Evolutionary conservation across 495 filamentous ascomycete species (phyloP).

Genomic region (Trichoderma virens): DNA sequence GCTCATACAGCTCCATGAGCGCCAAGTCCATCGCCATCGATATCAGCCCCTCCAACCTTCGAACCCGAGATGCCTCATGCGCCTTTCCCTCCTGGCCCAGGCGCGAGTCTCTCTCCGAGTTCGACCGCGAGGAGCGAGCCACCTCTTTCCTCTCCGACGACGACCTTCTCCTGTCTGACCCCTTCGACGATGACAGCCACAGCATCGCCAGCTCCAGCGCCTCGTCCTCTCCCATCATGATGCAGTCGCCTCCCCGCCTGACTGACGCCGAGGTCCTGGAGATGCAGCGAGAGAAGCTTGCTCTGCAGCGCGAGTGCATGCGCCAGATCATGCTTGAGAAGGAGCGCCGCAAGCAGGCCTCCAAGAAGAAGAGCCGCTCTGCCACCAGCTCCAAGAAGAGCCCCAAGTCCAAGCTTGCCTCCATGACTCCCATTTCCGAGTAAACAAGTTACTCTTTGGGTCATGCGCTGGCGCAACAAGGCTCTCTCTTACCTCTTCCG

Average conservation of each 20-base stretch:
- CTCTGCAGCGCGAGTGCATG: conserved; percentile 39
- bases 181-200: conserved; percentile 34
- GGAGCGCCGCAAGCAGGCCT: conserved; percentile 32
- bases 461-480: background rate
- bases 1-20: conserved; percentile 34
- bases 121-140: conserved; percentile 35
- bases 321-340: conserved; percentile 38
- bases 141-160: conserved; percentile 44
- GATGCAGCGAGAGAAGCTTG: conserved; percentile 35
- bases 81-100: conserved; percentile 46
- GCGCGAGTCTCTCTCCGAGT: conserved; percentile 34
- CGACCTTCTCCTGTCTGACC: conserved; percentile 35
- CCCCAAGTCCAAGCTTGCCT: conserved; percentile 35
- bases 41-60: conserved; percentile 37
- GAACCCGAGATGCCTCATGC: conserved; percentile 32
- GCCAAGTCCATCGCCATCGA: conserved; percentile 41
- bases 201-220: conserved; percentile 34
- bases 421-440: conserved; percentile 44
- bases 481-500: background rate
- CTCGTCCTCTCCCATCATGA: conserved; percentile 25
- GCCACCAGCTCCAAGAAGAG: conserved; percentile 23
- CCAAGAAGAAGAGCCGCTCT: conserved; percentile 10
- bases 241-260: conserved; percentile 12
- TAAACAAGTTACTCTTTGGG: background rate
- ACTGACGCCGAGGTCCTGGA: conserved; percentile 35